Conservation (phyloP, 169 alveolate genomes). For the Neospora caninum region DNA sequence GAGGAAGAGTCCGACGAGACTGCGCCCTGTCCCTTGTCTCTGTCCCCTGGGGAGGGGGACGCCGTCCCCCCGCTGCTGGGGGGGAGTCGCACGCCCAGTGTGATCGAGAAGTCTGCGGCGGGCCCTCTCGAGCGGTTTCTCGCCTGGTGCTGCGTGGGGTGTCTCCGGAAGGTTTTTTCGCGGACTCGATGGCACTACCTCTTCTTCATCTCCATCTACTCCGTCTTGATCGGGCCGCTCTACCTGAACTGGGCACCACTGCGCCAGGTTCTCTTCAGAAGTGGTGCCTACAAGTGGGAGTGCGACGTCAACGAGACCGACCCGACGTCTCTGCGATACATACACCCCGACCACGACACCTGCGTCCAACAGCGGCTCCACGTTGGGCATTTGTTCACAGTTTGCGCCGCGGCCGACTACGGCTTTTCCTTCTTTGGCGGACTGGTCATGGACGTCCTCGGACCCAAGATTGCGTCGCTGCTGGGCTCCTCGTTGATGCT, state of each 20-base stretch:
- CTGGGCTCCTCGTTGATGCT: conserved; percentile 45
- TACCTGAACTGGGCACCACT: conserved; percentile 62
- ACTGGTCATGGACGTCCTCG: conserved; percentile 32
- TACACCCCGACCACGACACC: not conserved
- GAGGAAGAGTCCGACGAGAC: too few relatives aligned
- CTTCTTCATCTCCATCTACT: conserved; percentile 14
- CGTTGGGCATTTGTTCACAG: conserved; percentile 42
- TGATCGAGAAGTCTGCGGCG: not conserved
- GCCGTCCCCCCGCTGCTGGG: too few relatives aligned
- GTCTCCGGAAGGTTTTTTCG: not conserved
- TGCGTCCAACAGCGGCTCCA: conserved; percentile 51
- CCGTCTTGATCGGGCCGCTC: conserved; percentile 42
- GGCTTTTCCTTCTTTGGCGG: conserved; percentile 56
- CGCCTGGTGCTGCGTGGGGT: not conserved
- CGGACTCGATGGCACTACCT: conserved; percentile 35
- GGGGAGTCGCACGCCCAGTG: too few relatives aligned
- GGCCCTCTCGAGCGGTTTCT: not conserved
- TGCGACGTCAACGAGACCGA: conserved; percentile 31
- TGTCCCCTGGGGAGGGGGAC: too few relatives aligned
- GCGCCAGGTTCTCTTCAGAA: conserved; percentile 26
- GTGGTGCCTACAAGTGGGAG: conserved; percentile 52
- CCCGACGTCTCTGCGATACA: conserved; percentile 8
- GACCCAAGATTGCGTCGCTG: conserved; percentile 50
- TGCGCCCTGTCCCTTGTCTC: too few relatives aligned
- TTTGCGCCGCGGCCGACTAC: conserved; percentile 46